A percentile compares a stretch with the other conserved stretches of the same genome.
Conservation (phyloP, 768 basidiomycete species). For the Kondoa subrosea region DNA sequence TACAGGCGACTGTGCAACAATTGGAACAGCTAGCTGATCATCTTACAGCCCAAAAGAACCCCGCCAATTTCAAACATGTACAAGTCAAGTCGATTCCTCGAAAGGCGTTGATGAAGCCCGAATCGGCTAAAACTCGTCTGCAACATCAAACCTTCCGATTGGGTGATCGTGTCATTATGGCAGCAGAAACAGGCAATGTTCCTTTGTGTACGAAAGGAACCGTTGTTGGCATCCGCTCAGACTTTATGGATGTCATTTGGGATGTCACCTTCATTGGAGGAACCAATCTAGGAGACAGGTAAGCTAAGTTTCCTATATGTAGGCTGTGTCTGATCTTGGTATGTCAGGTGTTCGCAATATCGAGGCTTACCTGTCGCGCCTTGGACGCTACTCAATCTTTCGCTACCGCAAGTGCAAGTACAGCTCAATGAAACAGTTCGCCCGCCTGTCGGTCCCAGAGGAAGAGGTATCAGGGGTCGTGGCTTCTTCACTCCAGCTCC, state of each 20-base stretch:
- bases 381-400: conserved; percentile 74
- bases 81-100: conserved; percentile 87
- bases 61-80: conserved; percentile 62
- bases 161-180: conserved; percentile 90
- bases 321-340: conserved; percentile 7
- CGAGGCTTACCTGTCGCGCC: conserved; percentile 78
- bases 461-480: not conserved
- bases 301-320: conserved; percentile 16
- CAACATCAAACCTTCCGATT: conserved; percentile 74
- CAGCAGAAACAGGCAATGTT: conserved; percentile 82
- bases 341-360: conserved; percentile 64
- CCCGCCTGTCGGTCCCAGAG: not conserved
- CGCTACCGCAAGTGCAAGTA: conserved; percentile 35
- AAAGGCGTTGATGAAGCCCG: conserved; percentile 79
- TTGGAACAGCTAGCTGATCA: conserved; percentile 62
- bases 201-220: conserved; percentile 83
- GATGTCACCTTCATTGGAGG: conserved; percentile 92
- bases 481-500: conserved; percentile 8
- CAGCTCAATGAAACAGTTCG: not conserved
- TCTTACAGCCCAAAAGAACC: conserved; percentile 46
- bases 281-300: conserved; percentile 67
- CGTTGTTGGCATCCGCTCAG: conserved; percentile 60
- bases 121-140: conserved; percentile 71
- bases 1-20: conserved; percentile 55
- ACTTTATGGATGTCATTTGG: conserved; percentile 83